Evolutionary conservation across 257 asterid genomes (phyloP).

Genomic region (Nicotiana benthamiana): DNA sequence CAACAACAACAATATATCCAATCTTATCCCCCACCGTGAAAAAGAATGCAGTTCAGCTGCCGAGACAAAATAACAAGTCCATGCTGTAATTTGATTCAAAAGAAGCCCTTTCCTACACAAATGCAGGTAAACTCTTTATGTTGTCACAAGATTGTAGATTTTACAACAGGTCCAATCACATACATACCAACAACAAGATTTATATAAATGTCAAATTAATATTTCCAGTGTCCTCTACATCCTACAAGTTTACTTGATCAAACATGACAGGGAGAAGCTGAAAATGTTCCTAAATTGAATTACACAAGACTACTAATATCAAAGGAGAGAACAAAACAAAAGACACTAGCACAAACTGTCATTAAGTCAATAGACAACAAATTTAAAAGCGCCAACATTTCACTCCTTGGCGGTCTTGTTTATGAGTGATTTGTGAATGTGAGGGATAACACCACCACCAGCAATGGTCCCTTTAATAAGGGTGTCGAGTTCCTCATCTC

Average conservation of each 20-base stretch:
- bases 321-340: background rate
- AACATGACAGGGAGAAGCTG: constrained; percentile 5
- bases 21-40: too few relatives aligned
- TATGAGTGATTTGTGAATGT: constrained; percentile 97
- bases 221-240: background rate
- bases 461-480: constrained; percentile 95
- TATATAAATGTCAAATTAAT: background rate
- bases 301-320: constrained; percentile 1
- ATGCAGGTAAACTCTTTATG: too few relatives aligned
- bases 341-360: background rate
- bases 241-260: background rate
- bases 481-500: constrained; percentile 95
- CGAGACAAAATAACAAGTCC: too few relatives aligned
- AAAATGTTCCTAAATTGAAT: background rate
- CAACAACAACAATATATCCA: too few relatives aligned
- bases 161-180: background rate
- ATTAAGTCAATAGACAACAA: background rate
- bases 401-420: constrained; percentile 94
- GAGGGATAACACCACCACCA: constrained; percentile 97
- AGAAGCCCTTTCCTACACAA: too few relatives aligned
- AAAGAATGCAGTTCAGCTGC: too few relatives aligned
- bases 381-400: constrained; percentile 1
- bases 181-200: background rate
- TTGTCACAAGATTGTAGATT: too few relatives aligned
- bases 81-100: too few relatives aligned